Evolutionary conservation across 192 early-diverging fungal species (phyloP).

Genomic region (Pilaira anomala): DNA sequence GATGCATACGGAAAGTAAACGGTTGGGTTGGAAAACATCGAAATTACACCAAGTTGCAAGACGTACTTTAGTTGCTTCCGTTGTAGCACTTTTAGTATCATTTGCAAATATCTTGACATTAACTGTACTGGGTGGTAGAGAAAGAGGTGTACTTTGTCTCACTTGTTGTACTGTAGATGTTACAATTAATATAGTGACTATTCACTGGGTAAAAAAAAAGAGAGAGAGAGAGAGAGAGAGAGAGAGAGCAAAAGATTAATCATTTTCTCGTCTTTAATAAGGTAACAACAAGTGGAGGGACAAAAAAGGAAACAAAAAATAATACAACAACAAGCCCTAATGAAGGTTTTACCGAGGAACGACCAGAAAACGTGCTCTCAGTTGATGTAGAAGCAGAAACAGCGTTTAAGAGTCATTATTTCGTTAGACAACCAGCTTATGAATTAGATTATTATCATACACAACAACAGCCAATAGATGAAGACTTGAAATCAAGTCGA

Average conservation of each 20-base stretch:
- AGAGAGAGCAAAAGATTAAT: neutral
- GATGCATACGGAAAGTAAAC: conserved; percentile 5
- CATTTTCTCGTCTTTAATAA: neutral
- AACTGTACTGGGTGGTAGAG: conserved; percentile 35
- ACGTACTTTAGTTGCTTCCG: conserved; percentile 40
- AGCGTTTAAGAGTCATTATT: too few species aligned
- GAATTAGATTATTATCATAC: too few species aligned
- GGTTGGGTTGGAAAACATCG: conserved; percentile 15
- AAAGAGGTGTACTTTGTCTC: conserved; percentile 47
- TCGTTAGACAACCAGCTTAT: too few species aligned
- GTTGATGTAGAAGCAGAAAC: too few species aligned
- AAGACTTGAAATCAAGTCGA: neutral
- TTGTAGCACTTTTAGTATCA: conserved; percentile 39
- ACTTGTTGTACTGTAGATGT: conserved; percentile 49
- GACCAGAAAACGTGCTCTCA: too few species aligned
- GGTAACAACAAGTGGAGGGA: neutral
- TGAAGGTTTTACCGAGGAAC: too few species aligned
- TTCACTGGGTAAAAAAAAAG: conserved; percentile 42
- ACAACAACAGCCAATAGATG: too few species aligned
- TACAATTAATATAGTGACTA: conserved; percentile 39
- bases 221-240: too few species aligned
- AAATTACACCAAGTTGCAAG: conserved; percentile 36
- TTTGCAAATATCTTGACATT: conserved; percentile 43
- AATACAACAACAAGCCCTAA: neutral
- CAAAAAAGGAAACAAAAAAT: neutral